A percentile compares a stretch with the other conserved stretches of the same genome.
Conservation (phyloP, 2,329 filamentous ascomycete species). For the Ascochyta rabiei region DNA sequence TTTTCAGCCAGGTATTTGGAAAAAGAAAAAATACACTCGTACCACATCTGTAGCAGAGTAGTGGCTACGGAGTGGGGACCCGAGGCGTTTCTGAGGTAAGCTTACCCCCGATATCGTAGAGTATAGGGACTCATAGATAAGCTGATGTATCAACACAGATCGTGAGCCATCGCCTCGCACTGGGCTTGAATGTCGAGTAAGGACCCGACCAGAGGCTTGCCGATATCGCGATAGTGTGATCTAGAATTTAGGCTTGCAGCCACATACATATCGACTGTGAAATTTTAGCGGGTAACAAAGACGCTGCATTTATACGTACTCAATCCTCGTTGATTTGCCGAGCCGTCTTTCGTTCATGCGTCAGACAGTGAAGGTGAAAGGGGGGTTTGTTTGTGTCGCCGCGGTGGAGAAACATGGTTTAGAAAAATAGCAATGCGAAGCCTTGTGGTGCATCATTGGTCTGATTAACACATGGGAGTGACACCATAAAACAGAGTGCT, state of each 20-base stretch:
- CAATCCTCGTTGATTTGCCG: background rate
- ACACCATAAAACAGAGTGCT: background rate
- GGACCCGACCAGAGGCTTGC: background rate
- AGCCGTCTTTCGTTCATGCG: background rate
- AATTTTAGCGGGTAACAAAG: background rate
- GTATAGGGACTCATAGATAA: background rate
- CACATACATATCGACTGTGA: background rate
- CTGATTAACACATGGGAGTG: background rate
- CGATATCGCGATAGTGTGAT: background rate
- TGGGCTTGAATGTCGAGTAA: background rate
- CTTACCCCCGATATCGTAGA: constrained; percentile 2
- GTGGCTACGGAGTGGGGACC: background rate
- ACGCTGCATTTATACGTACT: background rate
- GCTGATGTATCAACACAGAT: background rate
- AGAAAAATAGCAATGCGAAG: background rate
- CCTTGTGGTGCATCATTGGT: background rate
- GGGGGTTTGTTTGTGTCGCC: background rate
- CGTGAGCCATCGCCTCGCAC: background rate
- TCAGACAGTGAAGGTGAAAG: background rate
- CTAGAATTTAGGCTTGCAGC: background rate
- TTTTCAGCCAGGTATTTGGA: background rate
- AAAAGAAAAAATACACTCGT: background rate
- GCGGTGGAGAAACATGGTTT: background rate
- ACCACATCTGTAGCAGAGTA: background rate
- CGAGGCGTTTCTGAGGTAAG: constrained; percentile 3